phyloP scores from a whole-genome alignment of 371 early-diverging fungal genomes.

The Mucor mucedo region DNA sequence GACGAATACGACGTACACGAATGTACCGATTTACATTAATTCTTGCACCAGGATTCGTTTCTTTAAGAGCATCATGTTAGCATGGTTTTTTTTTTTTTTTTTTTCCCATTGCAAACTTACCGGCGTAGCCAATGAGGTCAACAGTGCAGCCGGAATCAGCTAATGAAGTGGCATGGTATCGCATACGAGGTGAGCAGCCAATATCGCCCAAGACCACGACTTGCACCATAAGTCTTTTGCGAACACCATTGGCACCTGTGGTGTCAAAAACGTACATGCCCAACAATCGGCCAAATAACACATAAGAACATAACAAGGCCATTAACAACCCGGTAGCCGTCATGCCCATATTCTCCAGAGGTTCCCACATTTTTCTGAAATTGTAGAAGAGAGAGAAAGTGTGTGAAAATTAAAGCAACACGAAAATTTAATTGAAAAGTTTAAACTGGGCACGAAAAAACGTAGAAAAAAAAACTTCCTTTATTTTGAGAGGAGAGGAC shows the following conservation, averaged over 20 bases:
- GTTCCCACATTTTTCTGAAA: background rate
- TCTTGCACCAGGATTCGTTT: slow-evolving; percentile 44
- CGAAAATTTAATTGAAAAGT: background rate
- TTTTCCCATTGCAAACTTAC: slow-evolving; percentile 28
- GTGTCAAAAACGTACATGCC: slow-evolving; percentile 44
- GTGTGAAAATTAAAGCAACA: background rate
- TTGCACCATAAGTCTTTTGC: slow-evolving; percentile 49
- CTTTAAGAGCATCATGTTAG: slow-evolving; percentile 24
- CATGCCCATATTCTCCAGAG: background rate
- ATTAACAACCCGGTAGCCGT: slow-evolving; percentile 37
- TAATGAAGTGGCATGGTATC: slow-evolving; percentile 87
- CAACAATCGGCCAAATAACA: slow-evolving; percentile 40
- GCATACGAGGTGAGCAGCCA: slow-evolving; percentile 95
- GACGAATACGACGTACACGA: slow-evolving; percentile 45
- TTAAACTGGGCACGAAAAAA: background rate
- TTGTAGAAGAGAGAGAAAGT: background rate
- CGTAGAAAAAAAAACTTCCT: background rate
- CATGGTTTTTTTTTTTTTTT: background rate
- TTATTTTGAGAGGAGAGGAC: background rate
- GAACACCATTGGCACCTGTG: slow-evolving; percentile 23
- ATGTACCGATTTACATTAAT: slow-evolving; percentile 47
- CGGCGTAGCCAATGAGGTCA: slow-evolving; percentile 85
- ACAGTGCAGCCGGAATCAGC: slow-evolving; percentile 75
- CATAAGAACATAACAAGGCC: slow-evolving; percentile 44
- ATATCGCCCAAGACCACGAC: slow-evolving; percentile 92